phyloP scores from a whole-genome alignment of 2,329 filamentous ascomycete genomes.

The Pestalotiopsis sp. region DNA sequence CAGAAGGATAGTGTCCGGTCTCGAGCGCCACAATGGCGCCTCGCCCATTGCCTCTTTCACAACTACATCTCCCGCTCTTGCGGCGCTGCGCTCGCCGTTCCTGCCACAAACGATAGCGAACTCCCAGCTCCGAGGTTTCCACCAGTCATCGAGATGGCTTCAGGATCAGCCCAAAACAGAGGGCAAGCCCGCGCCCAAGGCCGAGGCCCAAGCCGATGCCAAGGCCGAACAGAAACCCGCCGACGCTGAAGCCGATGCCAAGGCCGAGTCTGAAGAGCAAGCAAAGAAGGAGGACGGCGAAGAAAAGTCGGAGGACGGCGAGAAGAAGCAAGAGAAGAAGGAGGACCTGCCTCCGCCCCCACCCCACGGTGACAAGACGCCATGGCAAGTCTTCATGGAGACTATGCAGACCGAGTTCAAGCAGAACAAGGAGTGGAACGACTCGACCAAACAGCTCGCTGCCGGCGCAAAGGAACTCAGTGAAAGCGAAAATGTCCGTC shows the following conservation, averaged over 20 bases:
- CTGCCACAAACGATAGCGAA: conserved; percentile 41
- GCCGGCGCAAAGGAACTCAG: conserved; percentile 88
- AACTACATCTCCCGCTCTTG: conserved; percentile 30
- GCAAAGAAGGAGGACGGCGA: conserved; percentile 48
- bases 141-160: conserved; percentile 34
- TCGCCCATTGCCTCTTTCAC: conserved; percentile 27
- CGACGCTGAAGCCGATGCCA: conserved; percentile 22
- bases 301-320: conserved; percentile 45
- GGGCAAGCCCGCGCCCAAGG: conserved; percentile 33
- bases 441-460: conserved; percentile 92
- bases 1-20: conserved; percentile 44
- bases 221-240: conserved; percentile 33
- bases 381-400: conserved; percentile 98
- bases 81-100: conserved; percentile 48
- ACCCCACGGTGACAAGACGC: conserved; percentile 97
- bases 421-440: conserved; percentile 98
- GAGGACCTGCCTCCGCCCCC: conserved; percentile 81
- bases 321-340: conserved; percentile 61
- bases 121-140: conserved; percentile 40
- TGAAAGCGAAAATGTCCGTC: conserved; percentile 88
- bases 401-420: conserved; percentile 95
- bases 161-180: conserved; percentile 37
- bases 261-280: conserved; percentile 45
- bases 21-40: conserved; percentile 27
- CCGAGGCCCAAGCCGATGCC: conserved; percentile 30